Evolutionary conservation across 345 rosid genomes (phyloP).

Genomic region (Euphorbia peplus): DNA sequence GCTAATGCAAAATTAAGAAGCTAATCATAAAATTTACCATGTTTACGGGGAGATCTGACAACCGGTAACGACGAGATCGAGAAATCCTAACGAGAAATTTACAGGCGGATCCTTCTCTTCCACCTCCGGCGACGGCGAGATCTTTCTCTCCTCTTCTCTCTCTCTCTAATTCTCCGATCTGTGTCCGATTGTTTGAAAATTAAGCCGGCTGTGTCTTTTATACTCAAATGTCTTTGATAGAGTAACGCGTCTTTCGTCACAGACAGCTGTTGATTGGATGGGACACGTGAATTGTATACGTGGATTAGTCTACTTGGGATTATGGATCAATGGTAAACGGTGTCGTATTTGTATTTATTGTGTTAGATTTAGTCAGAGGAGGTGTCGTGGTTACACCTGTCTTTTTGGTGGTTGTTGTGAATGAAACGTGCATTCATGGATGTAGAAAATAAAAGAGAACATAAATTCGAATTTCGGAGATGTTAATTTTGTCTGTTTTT

Average conservation of each 20-base stretch:
- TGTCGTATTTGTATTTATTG: background rate
- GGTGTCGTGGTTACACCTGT: background rate
- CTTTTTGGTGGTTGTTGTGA: too few relatives aligned
- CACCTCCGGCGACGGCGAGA: background rate
- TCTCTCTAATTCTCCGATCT: background rate
- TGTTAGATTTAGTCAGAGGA: background rate
- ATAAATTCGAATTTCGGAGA: background rate
- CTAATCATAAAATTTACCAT: conserved; percentile 31
- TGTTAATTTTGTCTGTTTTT: background rate
- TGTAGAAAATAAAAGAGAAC: too few relatives aligned
- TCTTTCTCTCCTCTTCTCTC: background rate
- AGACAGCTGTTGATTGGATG: conserved; percentile 18
- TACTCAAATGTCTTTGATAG: background rate
- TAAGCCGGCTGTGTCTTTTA: background rate
- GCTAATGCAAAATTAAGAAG: background rate
- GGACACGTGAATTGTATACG: background rate
- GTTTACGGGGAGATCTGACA: conserved; percentile 21
- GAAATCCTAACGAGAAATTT: conserved; percentile 12
- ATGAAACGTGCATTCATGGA: background rate
- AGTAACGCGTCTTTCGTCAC: conserved; percentile 24
- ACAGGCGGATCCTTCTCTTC: conserved; percentile 16
- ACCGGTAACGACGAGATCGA: conserved; percentile 21
- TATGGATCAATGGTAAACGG: background rate
- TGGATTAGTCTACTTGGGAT: background rate
- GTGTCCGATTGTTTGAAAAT: background rate